Evolutionary conservation across 139 green algal genomes (phyloP).

Genomic region (Chlamydomonas incerta): DNA sequence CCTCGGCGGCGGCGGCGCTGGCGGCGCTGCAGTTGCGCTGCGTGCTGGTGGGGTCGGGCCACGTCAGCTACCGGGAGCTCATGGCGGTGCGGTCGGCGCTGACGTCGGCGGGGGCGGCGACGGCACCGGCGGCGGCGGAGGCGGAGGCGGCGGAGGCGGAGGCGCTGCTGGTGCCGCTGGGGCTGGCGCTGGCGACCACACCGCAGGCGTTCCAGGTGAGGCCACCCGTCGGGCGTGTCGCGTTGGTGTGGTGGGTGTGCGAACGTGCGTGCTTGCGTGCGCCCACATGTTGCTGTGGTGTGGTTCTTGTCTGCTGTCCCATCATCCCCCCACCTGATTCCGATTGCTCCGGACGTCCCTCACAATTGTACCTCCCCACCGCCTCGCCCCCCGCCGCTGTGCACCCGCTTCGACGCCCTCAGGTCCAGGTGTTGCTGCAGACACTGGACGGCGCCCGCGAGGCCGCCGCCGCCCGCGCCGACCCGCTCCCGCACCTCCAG

Average conservation of each 20-base stretch:
- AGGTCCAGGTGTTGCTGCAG: conserved; percentile 43
- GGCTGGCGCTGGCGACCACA: conserved; percentile 13
- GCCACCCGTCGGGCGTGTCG: too few species aligned
- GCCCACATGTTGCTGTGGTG: too few species aligned
- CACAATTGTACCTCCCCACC: too few species aligned
- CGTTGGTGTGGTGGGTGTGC: too few species aligned
- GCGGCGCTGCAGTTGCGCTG: conserved; percentile 34
- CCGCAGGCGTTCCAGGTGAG: conserved; percentile 38
- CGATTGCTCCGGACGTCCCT: too few species aligned
- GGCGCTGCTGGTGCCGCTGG: conserved; percentile 14
- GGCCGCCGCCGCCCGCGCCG: too few species aligned
- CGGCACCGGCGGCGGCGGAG: neutral
- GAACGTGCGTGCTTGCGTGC: too few species aligned
- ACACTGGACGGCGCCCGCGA: conserved; percentile 21
- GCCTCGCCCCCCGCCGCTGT: neutral
- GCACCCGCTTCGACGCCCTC: neutral
- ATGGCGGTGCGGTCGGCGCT: conserved; percentile 15
- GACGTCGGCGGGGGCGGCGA: neutral
- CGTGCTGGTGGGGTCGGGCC: conserved; percentile 19
- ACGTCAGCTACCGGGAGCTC: conserved; percentile 36
- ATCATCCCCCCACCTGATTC: too few species aligned
- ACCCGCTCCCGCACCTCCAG: neutral
- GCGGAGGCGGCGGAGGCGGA: neutral
- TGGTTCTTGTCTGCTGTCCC: too few species aligned
- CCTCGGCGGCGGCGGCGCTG: neutral